Conservation (phyloP, 73 alveolate genomes). For the Paramecium sonneborni region DNA sequence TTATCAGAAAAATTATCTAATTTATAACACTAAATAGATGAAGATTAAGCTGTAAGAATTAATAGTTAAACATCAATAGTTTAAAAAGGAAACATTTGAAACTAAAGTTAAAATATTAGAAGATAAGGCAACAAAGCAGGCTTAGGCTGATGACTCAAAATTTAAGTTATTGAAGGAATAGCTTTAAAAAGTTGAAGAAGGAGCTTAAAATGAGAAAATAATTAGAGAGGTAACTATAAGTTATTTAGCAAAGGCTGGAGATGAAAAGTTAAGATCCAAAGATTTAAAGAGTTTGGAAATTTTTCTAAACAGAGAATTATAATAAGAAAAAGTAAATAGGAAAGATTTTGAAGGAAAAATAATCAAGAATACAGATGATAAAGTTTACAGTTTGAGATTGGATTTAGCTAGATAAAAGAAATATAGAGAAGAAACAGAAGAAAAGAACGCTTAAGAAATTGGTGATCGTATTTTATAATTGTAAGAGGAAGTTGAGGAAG, state of each 20-base stretch:
- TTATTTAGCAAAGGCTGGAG: not conserved
- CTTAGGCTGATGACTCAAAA: not conserved
- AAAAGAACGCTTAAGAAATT: constrained; percentile 46
- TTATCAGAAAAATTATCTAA: not conserved
- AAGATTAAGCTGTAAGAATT: not conserved
- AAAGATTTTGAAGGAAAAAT: constrained; percentile 76
- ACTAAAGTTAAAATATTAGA: not conserved
- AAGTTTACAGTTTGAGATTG: constrained; percentile 67
- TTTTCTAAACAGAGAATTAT: constrained; percentile 69
- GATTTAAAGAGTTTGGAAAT: constrained; percentile 77
- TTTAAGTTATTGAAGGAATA: constrained; percentile 10
- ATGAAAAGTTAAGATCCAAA: constrained; percentile 65
- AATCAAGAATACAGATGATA: constrained; percentile 72
- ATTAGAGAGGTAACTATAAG: not conserved
- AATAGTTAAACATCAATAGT: not conserved
- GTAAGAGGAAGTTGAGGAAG: constrained; percentile 60
- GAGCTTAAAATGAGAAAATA: not conserved
- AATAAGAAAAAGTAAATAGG: constrained; percentile 71
- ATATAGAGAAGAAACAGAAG: constrained; percentile 69
- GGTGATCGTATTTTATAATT: not conserved
- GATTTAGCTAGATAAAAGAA: constrained; percentile 82
- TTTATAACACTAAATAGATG: not conserved
- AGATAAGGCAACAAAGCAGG: not conserved
- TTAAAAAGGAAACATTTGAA: constrained; percentile 22
- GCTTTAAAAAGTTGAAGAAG: not conserved